These are phyloP conservation scores for Hyaloscypha hepaticicola DNA, from an alignment of 495 filamentous ascomycete species.

Conservation along the genomic window DNA sequence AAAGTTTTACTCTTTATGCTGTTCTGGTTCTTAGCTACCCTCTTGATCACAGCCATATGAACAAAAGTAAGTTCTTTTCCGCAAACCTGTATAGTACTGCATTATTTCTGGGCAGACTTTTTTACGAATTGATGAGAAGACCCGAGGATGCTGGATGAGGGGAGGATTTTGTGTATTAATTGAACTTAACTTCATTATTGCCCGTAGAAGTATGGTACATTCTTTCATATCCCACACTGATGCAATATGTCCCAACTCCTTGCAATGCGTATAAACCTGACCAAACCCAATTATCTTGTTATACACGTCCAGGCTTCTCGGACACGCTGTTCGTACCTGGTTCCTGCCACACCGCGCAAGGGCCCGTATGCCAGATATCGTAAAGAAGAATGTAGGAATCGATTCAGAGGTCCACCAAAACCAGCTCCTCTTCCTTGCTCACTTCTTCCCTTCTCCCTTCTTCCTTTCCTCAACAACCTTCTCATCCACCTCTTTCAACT, in stretches of 20 bases:
- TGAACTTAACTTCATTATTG: not conserved
- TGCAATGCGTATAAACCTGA: not conserved
- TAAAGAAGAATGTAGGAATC: not conserved
- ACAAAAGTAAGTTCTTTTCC: not conserved
- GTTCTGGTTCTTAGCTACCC: not conserved
- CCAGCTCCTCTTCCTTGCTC: not conserved
- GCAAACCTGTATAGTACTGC: no score
- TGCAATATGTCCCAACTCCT: not conserved
- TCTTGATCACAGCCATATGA: not conserved
- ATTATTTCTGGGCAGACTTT: no score
- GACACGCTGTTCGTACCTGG: no score
- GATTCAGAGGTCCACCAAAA: not conserved
- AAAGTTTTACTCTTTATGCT: not conserved
- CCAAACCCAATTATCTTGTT: not conserved
- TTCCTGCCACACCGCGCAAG: no score
- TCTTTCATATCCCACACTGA: not conserved
- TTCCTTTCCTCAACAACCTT: slow-evolving; percentile 36
- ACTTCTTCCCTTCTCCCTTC: not conserved
- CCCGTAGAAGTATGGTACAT: not conserved
- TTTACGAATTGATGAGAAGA: no score
- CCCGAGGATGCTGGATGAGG: no score
- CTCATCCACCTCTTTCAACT: slow-evolving; percentile 29
- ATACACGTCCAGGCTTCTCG: no score
- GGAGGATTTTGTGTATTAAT: not conserved
- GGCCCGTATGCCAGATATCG: no score